Percentiles rank a stretch among this genome's conserved stretches.
Conservation (phyloP, 2,329 filamentous ascomycete species). For the Aspergillus terreus region DNA sequence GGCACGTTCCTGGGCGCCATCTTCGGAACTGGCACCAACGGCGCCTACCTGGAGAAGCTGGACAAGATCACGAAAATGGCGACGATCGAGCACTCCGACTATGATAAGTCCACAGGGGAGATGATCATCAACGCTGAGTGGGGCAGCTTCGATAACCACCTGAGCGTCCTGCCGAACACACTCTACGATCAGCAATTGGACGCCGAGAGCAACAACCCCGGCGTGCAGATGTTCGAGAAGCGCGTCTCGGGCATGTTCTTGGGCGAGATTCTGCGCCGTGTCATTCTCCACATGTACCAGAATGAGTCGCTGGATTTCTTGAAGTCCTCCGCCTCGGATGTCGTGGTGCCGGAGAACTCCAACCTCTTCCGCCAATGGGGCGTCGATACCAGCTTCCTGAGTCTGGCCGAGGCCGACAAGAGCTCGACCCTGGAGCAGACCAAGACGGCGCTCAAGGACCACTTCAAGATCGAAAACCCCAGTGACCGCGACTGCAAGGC, state of each 20-base stretch:
- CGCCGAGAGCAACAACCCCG: constrained; percentile 77
- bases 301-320: constrained; percentile 68
- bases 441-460: constrained; percentile 72
- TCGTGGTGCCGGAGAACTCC: constrained; percentile 62
- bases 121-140: constrained; percentile 99
- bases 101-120: constrained; percentile 75
- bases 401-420: constrained; percentile 76
- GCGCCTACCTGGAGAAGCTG: constrained; percentile 92
- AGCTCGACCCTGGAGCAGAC: constrained; percentile 68
- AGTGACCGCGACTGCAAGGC: constrained; percentile 81
- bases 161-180: constrained; percentile 83
- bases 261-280: constrained; percentile 83
- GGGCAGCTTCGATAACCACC: constrained; percentile 95
- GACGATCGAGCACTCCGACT: constrained; percentile 52
- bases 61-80: constrained; percentile 75
- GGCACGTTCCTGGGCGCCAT: constrained; percentile 90
- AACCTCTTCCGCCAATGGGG: constrained; percentile 78
- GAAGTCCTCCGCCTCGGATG: constrained; percentile 69
- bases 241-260: constrained; percentile 97
- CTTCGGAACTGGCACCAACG: constrained; percentile 96
- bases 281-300: constrained; percentile 68
- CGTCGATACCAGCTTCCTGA: constrained; percentile 86
- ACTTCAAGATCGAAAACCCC: constrained; percentile 71
- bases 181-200: constrained; percentile 78
- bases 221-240: constrained; percentile 98